Evolutionary conservation across 2,329 filamentous ascomycete species (phyloP).

Genomic region (Pezicula radicicola): DNA sequence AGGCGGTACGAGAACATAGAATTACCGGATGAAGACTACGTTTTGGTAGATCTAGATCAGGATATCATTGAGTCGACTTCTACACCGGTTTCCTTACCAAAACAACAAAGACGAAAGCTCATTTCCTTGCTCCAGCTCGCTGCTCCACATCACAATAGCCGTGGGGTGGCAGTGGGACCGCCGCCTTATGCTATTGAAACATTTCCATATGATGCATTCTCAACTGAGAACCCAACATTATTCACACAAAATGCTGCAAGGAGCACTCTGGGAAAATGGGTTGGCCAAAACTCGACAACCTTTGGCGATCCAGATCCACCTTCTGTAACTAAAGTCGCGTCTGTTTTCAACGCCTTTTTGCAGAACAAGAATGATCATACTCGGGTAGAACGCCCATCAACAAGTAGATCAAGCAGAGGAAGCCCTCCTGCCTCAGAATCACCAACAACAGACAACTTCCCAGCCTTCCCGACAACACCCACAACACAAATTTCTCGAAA

Average conservation of each 20-base stretch:
- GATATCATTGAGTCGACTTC: conserved; percentile 85
- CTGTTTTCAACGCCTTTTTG: conserved; percentile 89
- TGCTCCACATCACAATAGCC: conserved; percentile 84
- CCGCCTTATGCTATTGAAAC: conserved; percentile 92
- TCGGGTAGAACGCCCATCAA: conserved; percentile 73
- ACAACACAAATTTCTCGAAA: conserved; percentile 80
- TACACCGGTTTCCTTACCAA: conserved; percentile 74
- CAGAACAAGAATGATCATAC: conserved; percentile 67
- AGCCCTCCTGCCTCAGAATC: conserved; percentile 67
- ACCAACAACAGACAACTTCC: conserved; percentile 75
- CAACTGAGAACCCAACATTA: conserved; percentile 77
- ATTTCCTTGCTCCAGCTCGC: conserved; percentile 84
- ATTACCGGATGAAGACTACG: conserved; percentile 92
- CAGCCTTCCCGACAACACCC: conserved; percentile 69
- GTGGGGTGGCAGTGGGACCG: conserved; percentile 81
- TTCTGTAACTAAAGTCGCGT: conserved; percentile 47
- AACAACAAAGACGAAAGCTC: conserved; percentile 87
- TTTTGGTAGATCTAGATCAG: conserved; percentile 88
- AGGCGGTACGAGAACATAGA: conserved; percentile 82
- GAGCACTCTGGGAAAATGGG: conserved; percentile 79
- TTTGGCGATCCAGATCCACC: conserved; percentile 63
- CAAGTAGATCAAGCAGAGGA: conserved; percentile 61
- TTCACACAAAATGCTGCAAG: conserved; percentile 70
- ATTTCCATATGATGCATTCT: conserved; percentile 86
- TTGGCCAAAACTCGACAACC: conserved; percentile 82